Percentiles rank a stretch among this genome's conserved stretches.
phyloP scores from a whole-genome alignment of 2,329 filamentous ascomycete species.

The Neoascochyta sp. region DNA sequence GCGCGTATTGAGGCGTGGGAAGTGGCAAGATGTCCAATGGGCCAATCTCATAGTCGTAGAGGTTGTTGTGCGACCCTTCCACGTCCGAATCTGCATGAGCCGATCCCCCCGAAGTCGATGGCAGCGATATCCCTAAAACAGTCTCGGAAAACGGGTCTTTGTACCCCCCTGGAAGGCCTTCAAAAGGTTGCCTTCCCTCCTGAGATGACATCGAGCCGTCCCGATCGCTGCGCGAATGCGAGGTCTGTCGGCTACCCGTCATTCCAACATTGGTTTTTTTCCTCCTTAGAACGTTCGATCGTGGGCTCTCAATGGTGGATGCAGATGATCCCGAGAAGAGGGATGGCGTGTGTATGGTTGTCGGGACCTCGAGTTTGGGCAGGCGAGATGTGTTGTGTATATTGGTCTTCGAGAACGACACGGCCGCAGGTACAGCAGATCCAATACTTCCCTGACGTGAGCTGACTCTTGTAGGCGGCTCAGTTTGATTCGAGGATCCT shows the following conservation, averaged over 20 bases:
- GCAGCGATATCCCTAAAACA: constrained; percentile 43
- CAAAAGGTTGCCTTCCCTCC: constrained; percentile 25
- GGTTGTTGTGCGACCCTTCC: constrained; percentile 18
- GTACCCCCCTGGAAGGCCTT: constrained; percentile 31
- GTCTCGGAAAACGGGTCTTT: constrained; percentile 42
- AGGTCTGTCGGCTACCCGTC: constrained; percentile 26
- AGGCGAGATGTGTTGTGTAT: constrained; percentile 23
- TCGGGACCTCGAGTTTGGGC: constrained; percentile 35
- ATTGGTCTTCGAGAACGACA: constrained; percentile 14
- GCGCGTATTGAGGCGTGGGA: constrained; percentile 62
- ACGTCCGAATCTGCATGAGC: constrained; percentile 24
- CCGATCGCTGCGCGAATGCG: constrained; percentile 26
- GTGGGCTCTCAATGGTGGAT: constrained; percentile 46
- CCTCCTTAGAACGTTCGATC: constrained; percentile 43
- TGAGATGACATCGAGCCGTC: constrained; percentile 35
- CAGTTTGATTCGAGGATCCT: constrained; percentile 16
- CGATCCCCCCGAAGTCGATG: constrained; percentile 33
- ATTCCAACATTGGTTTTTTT: constrained; percentile 45
- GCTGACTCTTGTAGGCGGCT: constrained; percentile 14
- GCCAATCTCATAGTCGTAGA: constrained; percentile 47
- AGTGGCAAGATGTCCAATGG: constrained; percentile 64
- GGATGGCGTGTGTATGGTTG: constrained; percentile 44
- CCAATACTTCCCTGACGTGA: constrained; percentile 22
- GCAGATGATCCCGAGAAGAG: constrained; percentile 48
- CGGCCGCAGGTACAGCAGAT: constrained; percentile 19